Conservation (phyloP, 2,329 filamentous ascomycete genomes). For the Claviceps quebecensis region DNA sequence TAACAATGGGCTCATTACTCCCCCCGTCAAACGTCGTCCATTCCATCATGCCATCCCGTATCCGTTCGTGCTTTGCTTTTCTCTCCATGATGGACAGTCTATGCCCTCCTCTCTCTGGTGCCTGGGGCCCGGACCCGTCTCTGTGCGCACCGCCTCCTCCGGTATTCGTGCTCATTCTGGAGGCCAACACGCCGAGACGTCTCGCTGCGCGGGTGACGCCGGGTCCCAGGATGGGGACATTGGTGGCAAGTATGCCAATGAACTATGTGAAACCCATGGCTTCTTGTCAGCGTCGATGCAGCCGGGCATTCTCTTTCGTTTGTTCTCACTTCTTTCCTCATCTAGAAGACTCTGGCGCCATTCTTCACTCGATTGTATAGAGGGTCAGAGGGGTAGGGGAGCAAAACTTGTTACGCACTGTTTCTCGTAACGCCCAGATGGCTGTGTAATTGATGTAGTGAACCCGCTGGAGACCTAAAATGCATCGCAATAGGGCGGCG, state of each 20-base stretch:
- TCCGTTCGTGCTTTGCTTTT: conserved; percentile 10
- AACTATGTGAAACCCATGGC: conserved; percentile 15
- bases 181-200: conserved; percentile 20
- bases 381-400: too few relatives aligned
- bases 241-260: conserved; percentile 28
- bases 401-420: conserved; percentile 12
- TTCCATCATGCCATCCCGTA: conserved; percentile 2
- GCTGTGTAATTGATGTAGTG: conserved; percentile 23
- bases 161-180: background rate
- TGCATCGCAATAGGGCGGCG: conserved; percentile 26
- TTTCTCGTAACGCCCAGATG: conserved; percentile 18
- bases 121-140: background rate
- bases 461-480: conserved; percentile 22
- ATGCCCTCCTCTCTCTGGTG: background rate
- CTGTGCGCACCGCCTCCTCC: background rate
- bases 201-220: background rate
- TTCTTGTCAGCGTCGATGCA: background rate
- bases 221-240: conserved; percentile 17
- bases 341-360: background rate
- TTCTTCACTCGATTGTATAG: background rate
- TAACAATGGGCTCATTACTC: conserved; percentile 19
- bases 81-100: conserved; percentile 1
- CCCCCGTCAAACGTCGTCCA: conserved; percentile 13
- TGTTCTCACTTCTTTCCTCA: background rate
- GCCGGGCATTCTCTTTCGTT: background rate